Evolutionary conservation across 441 rosid species (phyloP).

Genomic region (Eruca vesicaria): DNA sequence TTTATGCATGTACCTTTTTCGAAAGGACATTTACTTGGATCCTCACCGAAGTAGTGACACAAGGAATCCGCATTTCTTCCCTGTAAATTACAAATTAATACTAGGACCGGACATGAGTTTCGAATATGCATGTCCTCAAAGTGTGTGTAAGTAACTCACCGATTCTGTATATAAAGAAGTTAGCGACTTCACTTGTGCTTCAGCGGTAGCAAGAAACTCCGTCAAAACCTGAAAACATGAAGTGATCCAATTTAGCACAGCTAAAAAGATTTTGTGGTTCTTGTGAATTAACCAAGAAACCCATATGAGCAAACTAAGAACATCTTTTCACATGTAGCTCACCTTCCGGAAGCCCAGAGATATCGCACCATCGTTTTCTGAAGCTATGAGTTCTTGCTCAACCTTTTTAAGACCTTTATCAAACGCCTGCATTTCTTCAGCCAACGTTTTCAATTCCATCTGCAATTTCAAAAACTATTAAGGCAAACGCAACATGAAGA

Average conservation of each 20-base stretch:
- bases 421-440: conserved; percentile 99
- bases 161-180: conserved; percentile 76
- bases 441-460: conserved; percentile 94
- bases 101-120: not conserved
- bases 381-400: conserved; percentile 79
- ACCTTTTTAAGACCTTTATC: conserved; percentile 96
- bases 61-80: conserved; percentile 97
- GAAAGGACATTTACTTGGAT: conserved; percentile 97
- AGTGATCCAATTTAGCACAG: conserved; percentile 1
- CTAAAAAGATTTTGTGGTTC: not conserved
- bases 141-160: conserved; percentile 39
- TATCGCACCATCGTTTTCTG: conserved; percentile 81
- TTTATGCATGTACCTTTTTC: conserved; percentile 77
- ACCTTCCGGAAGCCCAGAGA: conserved; percentile 87
- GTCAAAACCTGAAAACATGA: conserved; percentile 63
- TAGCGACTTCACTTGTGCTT: conserved; percentile 81
- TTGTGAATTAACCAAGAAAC: not conserved
- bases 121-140: not conserved
- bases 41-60: conserved; percentile 95
- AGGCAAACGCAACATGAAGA: not conserved
- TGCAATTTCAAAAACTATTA: conserved; percentile 30
- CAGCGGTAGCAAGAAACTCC: conserved; percentile 82
- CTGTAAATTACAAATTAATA: conserved; percentile 41
- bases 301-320: conserved; percentile 1
- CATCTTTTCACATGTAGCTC: conserved; percentile 28